Evolutionary conservation across 805 yeast species (phyloP).

Genomic region (Pichia cabralensis): DNA sequence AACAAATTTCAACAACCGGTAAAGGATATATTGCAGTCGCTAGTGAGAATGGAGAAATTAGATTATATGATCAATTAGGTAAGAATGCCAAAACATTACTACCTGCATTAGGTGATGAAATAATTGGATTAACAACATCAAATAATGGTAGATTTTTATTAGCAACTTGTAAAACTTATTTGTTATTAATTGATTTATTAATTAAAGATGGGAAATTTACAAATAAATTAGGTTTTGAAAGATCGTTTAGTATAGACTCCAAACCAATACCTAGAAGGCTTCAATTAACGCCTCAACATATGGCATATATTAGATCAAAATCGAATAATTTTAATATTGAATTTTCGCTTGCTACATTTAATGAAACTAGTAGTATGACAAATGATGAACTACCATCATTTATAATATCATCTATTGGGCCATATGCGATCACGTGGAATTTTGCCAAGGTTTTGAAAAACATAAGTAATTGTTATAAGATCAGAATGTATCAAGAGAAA

Average conservation of each 20-base stretch:
- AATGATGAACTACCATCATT: constrained; percentile 41
- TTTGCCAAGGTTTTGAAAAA: constrained; percentile 47
- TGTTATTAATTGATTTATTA: constrained; percentile 58
- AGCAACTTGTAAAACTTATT: constrained; percentile 67
- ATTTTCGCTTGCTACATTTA: constrained; percentile 71
- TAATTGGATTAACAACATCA: constrained; percentile 58
- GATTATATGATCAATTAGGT: constrained; percentile 66
- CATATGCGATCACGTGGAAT: constrained; percentile 76
- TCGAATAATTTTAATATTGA: constrained; percentile 36
- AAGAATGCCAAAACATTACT: constrained; percentile 65
- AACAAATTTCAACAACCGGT: constrained; percentile 60
- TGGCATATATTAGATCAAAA: constrained; percentile 48
- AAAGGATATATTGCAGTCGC: constrained; percentile 71
- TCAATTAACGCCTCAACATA: constrained; percentile 62
- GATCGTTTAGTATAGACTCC: constrained; percentile 51
- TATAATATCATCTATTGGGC: constrained; percentile 72
- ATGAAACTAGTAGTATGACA: constrained; percentile 54
- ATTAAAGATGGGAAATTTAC: constrained; percentile 52
- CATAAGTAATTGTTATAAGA: constrained; percentile 45
- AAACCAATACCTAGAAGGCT: constrained; percentile 65
- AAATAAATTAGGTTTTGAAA: constrained; percentile 53
- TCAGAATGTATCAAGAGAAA: constrained; percentile 49
- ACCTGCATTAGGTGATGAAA: constrained; percentile 76
- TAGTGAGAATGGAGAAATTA: constrained; percentile 62
- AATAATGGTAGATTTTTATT: constrained; percentile 75